phyloP scores from a whole-genome alignment of 192 early-diverging fungal species.

The Coemansia sp. region DNA sequence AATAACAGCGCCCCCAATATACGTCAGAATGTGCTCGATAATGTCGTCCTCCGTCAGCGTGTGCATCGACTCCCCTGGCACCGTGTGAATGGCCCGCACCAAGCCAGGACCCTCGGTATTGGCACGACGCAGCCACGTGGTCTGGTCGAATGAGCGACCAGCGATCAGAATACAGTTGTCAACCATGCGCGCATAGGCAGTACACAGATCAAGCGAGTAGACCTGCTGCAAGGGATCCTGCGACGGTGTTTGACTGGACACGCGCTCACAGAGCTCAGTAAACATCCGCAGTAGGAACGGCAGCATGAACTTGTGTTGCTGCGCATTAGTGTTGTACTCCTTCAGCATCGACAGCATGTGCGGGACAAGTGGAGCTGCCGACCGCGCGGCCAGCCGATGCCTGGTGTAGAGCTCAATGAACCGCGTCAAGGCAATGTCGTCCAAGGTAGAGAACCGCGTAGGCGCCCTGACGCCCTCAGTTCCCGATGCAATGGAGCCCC shows the following conservation, averaged over 20 bases:
- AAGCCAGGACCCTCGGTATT: constrained; percentile 5
- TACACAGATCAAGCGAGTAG: constrained; percentile 29
- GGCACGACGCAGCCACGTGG: constrained; percentile 29
- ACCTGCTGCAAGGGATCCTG: constrained; percentile 7
- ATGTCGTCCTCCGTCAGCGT: constrained; percentile 64
- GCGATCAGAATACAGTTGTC: constrained; percentile 76
- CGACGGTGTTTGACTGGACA: constrained; percentile 20
- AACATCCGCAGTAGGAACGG: constrained; percentile 49
- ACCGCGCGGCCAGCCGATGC: constrained; percentile 25
- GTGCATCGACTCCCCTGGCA: constrained; percentile 22
- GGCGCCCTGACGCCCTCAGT: not conserved
- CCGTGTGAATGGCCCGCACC: constrained; percentile 11
- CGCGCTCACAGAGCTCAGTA: constrained; percentile 41
- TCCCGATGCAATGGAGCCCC: not conserved
- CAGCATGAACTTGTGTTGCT: constrained; percentile 27
- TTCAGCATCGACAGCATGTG: constrained; percentile 32
- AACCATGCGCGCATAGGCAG: constrained; percentile 46
- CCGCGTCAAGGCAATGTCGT: constrained; percentile 27
- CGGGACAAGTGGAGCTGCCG: constrained; percentile 23
- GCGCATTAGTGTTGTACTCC: constrained; percentile 29
- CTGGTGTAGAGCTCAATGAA: constrained; percentile 41
- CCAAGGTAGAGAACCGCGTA: constrained; percentile 14
- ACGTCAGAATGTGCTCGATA: constrained; percentile 59
- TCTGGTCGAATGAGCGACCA: constrained; percentile 73
- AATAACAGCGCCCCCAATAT: constrained; percentile 52